These are phyloP conservation scores for Gypsophila paniculata DNA, from an alignment of 179 eudicot species.

Conservation along the genomic window DNA sequence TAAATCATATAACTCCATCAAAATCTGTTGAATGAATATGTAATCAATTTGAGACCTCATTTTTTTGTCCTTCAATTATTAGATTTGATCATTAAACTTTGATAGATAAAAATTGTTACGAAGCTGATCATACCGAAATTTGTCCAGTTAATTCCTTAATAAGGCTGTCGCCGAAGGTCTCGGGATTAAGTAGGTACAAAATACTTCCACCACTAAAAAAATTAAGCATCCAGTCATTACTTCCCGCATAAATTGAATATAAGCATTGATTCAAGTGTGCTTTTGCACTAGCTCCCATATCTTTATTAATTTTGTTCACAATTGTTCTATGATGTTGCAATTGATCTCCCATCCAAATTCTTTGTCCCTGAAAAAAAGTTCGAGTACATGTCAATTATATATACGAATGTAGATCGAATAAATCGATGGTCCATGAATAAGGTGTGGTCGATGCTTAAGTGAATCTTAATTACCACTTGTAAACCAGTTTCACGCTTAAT, in stretches of 20 bases:
- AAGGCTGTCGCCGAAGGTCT: constrained; percentile 20
- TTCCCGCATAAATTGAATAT: constrained; percentile 30
- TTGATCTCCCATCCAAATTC: constrained; percentile 25
- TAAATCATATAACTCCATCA: too few relatives aligned
- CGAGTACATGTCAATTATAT: background rate
- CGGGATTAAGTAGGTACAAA: constrained; percentile 5
- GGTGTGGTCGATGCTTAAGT: background rate
- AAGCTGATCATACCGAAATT: constrained; percentile 13
- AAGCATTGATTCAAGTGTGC: constrained; percentile 20
- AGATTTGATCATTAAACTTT: background rate
- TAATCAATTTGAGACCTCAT: too few relatives aligned
- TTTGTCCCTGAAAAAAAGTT: constrained; percentile 12
- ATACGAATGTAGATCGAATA: background rate
- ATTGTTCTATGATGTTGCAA: constrained; percentile 14
- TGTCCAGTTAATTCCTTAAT: constrained; percentile 19
- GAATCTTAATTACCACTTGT: constrained; percentile 28
- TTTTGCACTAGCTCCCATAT: background rate
- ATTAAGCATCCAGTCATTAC: constrained; percentile 35
- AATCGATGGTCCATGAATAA: background rate
- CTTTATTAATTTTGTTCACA: constrained; percentile 1
- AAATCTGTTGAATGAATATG: too few relatives aligned
- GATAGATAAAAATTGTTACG: background rate
- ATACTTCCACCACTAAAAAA: constrained; percentile 17
- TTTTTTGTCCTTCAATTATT: background rate
- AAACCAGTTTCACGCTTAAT: constrained; percentile 30